Conservation (phyloP, 2,329 filamentous ascomycete species). For the Sphaceloma murrayae region DNA sequence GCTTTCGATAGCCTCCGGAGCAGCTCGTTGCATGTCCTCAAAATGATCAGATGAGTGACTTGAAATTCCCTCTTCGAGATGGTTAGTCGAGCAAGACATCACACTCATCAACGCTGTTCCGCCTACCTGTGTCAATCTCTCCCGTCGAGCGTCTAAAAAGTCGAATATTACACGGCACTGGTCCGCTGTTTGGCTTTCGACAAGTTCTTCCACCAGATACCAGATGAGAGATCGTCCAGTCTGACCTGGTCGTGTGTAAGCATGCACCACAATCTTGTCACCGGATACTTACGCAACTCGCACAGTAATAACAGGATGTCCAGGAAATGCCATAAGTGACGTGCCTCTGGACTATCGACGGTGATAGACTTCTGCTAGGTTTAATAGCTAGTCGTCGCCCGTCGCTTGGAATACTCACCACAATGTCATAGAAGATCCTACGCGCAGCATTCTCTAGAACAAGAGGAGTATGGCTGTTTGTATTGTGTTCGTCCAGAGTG, state of each 20-base stretch:
- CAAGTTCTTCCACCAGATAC: conserved; percentile 84
- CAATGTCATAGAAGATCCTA: conserved; percentile 65
- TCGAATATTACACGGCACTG: conserved; percentile 89
- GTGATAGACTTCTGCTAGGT: conserved; percentile 16
- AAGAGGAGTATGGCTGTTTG: conserved; percentile 37
- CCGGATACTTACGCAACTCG: conserved; percentile 40
- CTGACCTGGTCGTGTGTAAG: conserved; percentile 15
- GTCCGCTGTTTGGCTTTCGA: conserved; percentile 91
- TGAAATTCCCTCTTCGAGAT: conserved; percentile 54
- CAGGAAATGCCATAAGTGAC: conserved; percentile 83
- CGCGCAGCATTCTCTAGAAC: conserved; percentile 77
- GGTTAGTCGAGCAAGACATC: neutral
- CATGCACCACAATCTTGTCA: conserved; percentile 17
- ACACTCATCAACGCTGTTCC: conserved; percentile 12
- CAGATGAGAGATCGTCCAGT: conserved; percentile 14
- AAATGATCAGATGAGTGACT: conserved; percentile 76
- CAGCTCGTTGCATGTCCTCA: conserved; percentile 92
- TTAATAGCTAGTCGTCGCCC: conserved; percentile 25
- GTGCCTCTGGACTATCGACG: conserved; percentile 65
- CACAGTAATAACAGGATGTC: conserved; percentile 85
- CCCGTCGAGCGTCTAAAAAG: conserved; percentile 85
- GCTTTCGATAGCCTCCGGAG: conserved; percentile 88
- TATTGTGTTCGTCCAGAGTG: conserved; percentile 23
- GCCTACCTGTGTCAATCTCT: conserved; percentile 68
- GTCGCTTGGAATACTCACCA: conserved; percentile 49